Base-by-base conservation (phyloP, 345 rosid genomes). In the Dovyalis caffra region DNA sequence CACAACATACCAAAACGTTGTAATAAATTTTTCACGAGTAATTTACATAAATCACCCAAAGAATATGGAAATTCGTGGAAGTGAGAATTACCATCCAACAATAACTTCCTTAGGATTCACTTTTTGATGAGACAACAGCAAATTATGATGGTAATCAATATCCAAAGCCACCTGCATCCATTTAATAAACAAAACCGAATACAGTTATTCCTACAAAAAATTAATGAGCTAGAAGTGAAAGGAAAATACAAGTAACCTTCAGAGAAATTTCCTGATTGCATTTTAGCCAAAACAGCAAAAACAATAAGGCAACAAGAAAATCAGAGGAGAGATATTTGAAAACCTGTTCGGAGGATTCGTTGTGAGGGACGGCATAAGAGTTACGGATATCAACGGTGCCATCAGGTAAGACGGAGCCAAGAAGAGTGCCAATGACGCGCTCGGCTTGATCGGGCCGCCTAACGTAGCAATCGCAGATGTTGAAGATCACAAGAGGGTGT, bases 361-460 rank as follows among this genome's bases (percentile, higher is more conserved):
- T 93, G 86, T 96, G 98, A 81, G 99, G 99, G 57, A 96, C 98
- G 35, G 94, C 99, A 65, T 91, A 93, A 18, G 97, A 96, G 78
- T 96, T 93, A 33, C 99, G 92, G 70, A 96, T 83, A 53, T 96
- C 99, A 10, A 96, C 94, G 7, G 98, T 89, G 53, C 99, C 98
- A 8, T 96, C 97, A 1, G 95, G 85, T 40, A 92, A 77, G 66
- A 91, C 79, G 65, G 98, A 93, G 35, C 99, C 98, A 51, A 93
- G 97, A 12, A 95, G 98, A 51, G 99, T 93, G 57, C 99, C 99
- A 29, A 95, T 93, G 23, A 96, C 97, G 70, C 98, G 91, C 66
- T 91, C 97, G 9, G 99, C 95, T 32, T 90, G 91, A 83, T 93
- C 97, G 11, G 97, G 97, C 14, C 99, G 95, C 75, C 98, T 74